Conservation (phyloP, 768 basidiomycete species). For the Sarcomyxa edulis region DNA sequence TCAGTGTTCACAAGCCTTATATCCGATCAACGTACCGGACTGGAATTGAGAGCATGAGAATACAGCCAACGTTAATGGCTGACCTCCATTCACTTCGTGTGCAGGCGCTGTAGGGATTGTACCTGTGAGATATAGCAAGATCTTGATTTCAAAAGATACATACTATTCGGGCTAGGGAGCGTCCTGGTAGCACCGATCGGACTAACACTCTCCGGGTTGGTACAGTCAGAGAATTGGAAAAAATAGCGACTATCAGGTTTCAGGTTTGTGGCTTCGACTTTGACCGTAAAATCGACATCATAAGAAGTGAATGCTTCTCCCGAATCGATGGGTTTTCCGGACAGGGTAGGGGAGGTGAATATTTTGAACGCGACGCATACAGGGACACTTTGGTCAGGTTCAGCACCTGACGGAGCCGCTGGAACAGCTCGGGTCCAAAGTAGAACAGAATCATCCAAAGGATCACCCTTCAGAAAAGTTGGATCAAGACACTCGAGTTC, state of each 20-base stretch:
- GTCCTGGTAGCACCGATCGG: constrained; percentile 50
- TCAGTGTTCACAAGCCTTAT: not conserved
- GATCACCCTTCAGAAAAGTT: constrained; percentile 43
- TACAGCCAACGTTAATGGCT: constrained; percentile 47
- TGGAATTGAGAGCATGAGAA: constrained; percentile 57
- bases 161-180: constrained; percentile 39
- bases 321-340: constrained; percentile 29
- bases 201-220: constrained; percentile 34
- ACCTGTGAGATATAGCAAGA: not conserved
- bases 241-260: constrained; percentile 49
- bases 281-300: constrained; percentile 57
- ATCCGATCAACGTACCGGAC: constrained; percentile 28
- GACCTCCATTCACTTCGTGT: constrained; percentile 43
- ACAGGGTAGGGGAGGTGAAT: constrained; percentile 27
- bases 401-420: constrained; percentile 18
- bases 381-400: constrained; percentile 46
- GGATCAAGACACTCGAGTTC: constrained; percentile 1
- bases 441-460: constrained; percentile 46
- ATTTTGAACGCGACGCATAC: constrained; percentile 46
- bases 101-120: constrained; percentile 33
- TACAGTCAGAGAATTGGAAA: constrained; percentile 52
- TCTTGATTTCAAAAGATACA: too few relatives aligned
- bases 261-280: constrained; percentile 49
- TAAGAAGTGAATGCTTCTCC: constrained; percentile 50
- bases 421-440: constrained; percentile 55